phyloP scores from a whole-genome alignment of 2,329 filamentous ascomycete species.

The Onygenales sp. region DNA sequence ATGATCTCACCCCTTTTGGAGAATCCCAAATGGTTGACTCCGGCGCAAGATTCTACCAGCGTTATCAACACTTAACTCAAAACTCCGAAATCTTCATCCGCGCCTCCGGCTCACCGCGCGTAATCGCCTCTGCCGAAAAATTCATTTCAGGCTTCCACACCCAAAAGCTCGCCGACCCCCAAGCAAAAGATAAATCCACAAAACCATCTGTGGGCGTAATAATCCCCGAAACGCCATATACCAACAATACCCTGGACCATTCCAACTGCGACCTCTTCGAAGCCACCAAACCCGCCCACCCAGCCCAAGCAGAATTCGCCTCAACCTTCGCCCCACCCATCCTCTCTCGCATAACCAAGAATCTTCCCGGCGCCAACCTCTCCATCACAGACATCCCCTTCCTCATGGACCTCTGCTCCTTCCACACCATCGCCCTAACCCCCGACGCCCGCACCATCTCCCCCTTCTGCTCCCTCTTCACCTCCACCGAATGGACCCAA shows the following conservation, averaged over 20 bases:
- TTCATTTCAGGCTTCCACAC: conserved; percentile 67
- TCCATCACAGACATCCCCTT: conserved; percentile 53
- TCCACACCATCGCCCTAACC: conserved; percentile 60
- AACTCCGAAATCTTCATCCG: conserved; percentile 59
- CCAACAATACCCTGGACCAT: conserved; percentile 78
- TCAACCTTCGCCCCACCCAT: conserved; percentile 59
- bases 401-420: conserved; percentile 85
- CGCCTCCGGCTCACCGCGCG: conserved; percentile 59
- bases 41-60: conserved; percentile 63
- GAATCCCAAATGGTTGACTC: conserved; percentile 63
- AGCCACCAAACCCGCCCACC: conserved; percentile 40
- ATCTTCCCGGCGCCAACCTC: conserved; percentile 60
- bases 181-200: conserved; percentile 34
- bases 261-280: conserved; percentile 64
- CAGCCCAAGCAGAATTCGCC: conserved; percentile 51
- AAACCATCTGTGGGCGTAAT: conserved; percentile 55
- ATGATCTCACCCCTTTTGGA: conserved; percentile 61
- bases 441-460: conserved; percentile 46
- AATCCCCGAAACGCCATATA: conserved; percentile 51
- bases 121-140: conserved; percentile 63
- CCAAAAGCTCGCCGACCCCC: conserved; percentile 38
- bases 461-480: conserved; percentile 69
- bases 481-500: conserved; percentile 58
- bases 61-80: conserved; percentile 57
- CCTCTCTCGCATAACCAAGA: conserved; percentile 56